A percentile compares a stretch with the other conserved stretches of the same genome.
phyloP scores from a whole-genome alignment of 2,329 filamentous ascomycete genomes.

The Geoglossum cookeanum region DNA sequence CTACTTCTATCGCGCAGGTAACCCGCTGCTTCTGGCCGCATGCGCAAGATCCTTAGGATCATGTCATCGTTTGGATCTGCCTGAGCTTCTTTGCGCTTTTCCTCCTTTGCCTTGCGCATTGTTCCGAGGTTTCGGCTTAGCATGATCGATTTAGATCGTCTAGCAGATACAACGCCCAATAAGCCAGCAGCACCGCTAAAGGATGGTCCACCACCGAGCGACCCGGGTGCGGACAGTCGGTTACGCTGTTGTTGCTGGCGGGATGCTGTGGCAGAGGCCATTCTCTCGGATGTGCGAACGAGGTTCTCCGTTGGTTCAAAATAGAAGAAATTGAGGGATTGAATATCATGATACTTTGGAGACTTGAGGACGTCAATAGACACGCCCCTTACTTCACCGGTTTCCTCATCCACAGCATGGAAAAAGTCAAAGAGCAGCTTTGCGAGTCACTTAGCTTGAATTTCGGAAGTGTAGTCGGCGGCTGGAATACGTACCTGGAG shows the following conservation, averaged over 20 bases:
- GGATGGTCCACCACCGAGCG: conserved; percentile 29
- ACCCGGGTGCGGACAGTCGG: conserved; percentile 48
- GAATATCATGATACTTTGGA: conserved; percentile 94
- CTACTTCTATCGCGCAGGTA: conserved; percentile 83
- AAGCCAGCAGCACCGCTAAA: conserved; percentile 28
- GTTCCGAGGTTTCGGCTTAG: conserved; percentile 85
- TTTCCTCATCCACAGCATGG: conserved; percentile 74
- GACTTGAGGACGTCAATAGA: conserved; percentile 83
- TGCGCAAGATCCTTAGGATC: conserved; percentile 84
- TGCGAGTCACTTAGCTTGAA: neutral
- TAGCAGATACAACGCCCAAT: conserved; percentile 24
- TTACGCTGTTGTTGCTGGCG: conserved; percentile 51
- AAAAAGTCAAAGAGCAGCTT: conserved; percentile 78
- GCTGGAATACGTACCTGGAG: conserved; percentile 33
- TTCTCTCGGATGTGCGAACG: conserved; percentile 86
- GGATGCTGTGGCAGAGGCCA: conserved; percentile 72
- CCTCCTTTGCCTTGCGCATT: conserved; percentile 89
- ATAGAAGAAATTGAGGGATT: conserved; percentile 96
- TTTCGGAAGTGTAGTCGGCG: no score
- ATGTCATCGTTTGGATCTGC: conserved; percentile 96
- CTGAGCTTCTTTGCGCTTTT: conserved; percentile 87
- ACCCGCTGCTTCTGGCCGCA: conserved; percentile 73
- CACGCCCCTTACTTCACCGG: conserved; percentile 68
- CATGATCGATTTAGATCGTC: conserved; percentile 57
- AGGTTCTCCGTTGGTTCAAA: conserved; percentile 81